Base-by-base conservation (phyloP, 2,329 filamentous ascomycete genomes). In the Delphinella strobiligena region DNA sequence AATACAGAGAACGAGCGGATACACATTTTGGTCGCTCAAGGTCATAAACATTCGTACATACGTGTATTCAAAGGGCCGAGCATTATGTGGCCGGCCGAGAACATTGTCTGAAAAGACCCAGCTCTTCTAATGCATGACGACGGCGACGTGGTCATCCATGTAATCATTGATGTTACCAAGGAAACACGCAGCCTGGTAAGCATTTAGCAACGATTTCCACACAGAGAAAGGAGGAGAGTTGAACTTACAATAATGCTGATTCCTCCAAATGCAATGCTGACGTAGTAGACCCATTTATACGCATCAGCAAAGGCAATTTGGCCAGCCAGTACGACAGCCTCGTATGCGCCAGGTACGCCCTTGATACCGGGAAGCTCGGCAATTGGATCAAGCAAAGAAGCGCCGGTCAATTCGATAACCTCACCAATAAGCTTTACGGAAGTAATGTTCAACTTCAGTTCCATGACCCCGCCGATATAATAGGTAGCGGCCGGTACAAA, bases 221-320 rank as follows among this genome's bases (percentile, higher is more conserved):
- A n/a, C n/a, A n/a, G 22, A 27, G 12, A 27, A 27, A 27, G 12
- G 12, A 27, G 22, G 7, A 27, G 12, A 27, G 12, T 7, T 27
- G 12, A 12, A 27, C 22, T 27, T 27, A 27, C 65, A n/a, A 78
- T 37, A 35, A 79, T 72, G 4, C 69, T 67, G 0, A 75, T 52
- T 0, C 46, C 62, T 0, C 77, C 77, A 53, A 80, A 80, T 0
- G 68, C 74, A 51, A 80, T 76, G 52, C 72, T 77, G 18, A 66
- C 64, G 53, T 74, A 73, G 51, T 78, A 81, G 3, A 78, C 74
- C 50, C 65, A 78, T 34, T 69, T 68, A 47, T 80, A 81, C 8
- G 68, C 69, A 36, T 70, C 61, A 0, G 74, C 66, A 53, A 68
- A 80, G 0, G 74, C 72, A 37, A 70, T 51, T 47, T 74, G 69